Conservation (phyloP, 176 grass and related monocot species). For the Tuctoria greenei region DNA sequence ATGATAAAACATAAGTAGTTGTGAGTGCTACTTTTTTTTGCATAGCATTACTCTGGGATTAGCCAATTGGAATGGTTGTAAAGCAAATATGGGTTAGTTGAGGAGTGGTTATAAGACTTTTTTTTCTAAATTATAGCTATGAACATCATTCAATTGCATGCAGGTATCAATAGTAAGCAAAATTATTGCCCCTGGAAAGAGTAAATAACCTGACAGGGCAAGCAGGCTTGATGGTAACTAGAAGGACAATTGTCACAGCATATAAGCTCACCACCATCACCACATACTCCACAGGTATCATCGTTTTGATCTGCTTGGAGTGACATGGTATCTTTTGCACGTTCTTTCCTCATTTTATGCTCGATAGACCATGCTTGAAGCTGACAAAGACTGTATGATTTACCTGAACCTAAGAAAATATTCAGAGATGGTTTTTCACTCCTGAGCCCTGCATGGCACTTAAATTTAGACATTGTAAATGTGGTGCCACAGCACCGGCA, state of each 20-base stretch:
- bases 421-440: slow-evolving; percentile 55
- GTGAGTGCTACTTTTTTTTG: not conserved
- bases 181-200: not conserved
- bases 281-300: slow-evolving; percentile 74
- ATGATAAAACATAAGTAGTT: slow-evolving; percentile 17
- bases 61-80: slow-evolving; percentile 4
- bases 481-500: slow-evolving; percentile 65
- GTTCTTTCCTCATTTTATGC: slow-evolving; percentile 61
- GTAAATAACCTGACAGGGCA: slow-evolving; percentile 62
- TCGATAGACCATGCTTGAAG: slow-evolving; percentile 87
- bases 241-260: slow-evolving; percentile 92
- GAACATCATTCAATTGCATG: slow-evolving; percentile 12
- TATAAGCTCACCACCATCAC: slow-evolving; percentile 85
- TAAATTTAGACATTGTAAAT: slow-evolving; percentile 73
- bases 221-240: slow-evolving; percentile 77
- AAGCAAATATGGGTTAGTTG: not conserved
- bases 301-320: slow-evolving; percentile 66
- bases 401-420: slow-evolving; percentile 77
- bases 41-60: not conserved
- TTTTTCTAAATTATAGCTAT: not conserved
- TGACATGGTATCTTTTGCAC: slow-evolving; percentile 41
- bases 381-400: slow-evolving; percentile 70
- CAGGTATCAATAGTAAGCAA: slow-evolving; percentile 17
- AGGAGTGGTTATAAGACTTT: not conserved
- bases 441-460: slow-evolving; percentile 54